Evolutionary conservation across 441 rosid species (phyloP).

Genomic region (Cnidoscolus chayamansa): DNA sequence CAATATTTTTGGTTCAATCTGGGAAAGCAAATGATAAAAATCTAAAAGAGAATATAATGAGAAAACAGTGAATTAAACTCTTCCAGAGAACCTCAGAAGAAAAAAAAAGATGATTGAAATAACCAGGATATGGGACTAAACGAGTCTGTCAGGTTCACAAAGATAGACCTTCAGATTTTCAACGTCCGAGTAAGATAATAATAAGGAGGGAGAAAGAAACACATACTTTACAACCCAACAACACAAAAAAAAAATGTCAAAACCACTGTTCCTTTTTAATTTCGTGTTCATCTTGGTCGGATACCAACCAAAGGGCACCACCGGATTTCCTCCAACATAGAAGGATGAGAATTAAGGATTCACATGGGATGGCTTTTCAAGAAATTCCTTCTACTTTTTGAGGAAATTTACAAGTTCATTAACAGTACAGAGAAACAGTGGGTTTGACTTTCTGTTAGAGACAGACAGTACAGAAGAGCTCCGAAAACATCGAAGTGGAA

Average conservation of each 20-base stretch:
- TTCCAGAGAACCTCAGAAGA: neutral
- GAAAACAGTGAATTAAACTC: neutral
- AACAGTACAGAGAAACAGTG: neutral
- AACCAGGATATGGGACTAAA: too few relatives aligned
- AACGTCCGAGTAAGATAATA: neutral
- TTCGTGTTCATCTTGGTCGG: neutral
- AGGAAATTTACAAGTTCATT: neutral
- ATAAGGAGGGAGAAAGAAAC: neutral
- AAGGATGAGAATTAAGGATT: neutral
- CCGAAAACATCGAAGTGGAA: neutral
- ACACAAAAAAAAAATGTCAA: neutral
- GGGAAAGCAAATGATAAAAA: neutral
- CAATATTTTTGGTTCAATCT: neutral
- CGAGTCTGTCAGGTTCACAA: neutral
- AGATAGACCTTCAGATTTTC: neutral
- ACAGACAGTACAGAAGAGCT: neutral
- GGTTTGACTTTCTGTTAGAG: neutral
- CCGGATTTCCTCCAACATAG: neutral
- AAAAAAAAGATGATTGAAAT: too few relatives aligned
- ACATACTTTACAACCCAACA: neutral
- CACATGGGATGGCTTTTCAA: neutral
- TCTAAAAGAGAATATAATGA: too few relatives aligned
- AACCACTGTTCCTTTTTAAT: neutral
- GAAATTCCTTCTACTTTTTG: neutral
- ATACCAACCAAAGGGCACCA: neutral